Evolutionary conservation across 139 green algal genomes (phyloP).

Genomic region (Chlorella sorokiniana): DNA sequence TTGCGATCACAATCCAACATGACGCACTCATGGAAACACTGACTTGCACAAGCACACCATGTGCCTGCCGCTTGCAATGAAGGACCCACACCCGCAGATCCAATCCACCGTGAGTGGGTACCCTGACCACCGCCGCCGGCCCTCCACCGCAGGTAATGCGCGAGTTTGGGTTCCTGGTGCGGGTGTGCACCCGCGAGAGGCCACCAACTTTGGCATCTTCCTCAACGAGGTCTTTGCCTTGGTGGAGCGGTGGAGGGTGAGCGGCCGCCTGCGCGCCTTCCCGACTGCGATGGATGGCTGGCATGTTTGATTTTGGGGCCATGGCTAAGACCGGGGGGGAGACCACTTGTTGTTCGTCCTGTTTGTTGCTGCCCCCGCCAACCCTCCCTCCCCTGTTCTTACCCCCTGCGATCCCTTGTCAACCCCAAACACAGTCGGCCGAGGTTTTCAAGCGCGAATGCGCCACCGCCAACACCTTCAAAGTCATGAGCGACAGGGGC

Average conservation of each 20-base stretch:
- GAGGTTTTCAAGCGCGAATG: conserved; percentile 48
- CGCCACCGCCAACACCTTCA: conserved; percentile 30
- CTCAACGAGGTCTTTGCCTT: conserved; percentile 54
- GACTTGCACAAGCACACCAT: no score
- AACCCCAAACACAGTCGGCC: no score
- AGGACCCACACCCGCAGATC: no score
- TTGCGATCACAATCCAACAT: background rate
- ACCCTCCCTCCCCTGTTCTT: background rate
- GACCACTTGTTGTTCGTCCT: background rate
- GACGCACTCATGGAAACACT: background rate
- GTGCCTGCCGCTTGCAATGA: no score
- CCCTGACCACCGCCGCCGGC: background rate
- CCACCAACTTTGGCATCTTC: conserved; percentile 68
- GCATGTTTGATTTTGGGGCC: no score
- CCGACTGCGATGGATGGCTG: no score
- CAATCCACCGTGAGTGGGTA: background rate
- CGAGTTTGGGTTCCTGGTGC: conserved; percentile 52
- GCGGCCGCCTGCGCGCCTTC: no score
- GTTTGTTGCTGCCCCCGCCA: background rate
- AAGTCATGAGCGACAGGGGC: background rate
- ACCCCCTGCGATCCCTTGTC: background rate
- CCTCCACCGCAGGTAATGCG: conserved; percentile 43
- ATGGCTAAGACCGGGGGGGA: no score
- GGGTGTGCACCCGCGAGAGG: conserved; percentile 65
- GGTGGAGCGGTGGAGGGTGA: conserved; percentile 57